Percentiles rank a stretch among this genome's conserved stretches.
These are phyloP conservation scores for Nyssa sinensis DNA, from an alignment of 148 eudicot genomes.

Conservation along the genomic window DNA sequence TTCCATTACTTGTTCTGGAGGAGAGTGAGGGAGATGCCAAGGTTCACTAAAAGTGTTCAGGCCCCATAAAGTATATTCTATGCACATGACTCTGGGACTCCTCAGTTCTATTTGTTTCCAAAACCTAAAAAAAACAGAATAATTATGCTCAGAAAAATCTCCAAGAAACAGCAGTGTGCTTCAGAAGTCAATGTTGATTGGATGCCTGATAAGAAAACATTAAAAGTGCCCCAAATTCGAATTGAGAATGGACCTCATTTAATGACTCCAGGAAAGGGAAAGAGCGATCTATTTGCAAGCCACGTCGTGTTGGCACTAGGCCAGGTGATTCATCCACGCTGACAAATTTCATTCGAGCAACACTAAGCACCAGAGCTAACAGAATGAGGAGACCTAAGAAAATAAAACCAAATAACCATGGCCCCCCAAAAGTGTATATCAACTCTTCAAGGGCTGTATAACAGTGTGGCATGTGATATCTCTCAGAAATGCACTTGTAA, in stretches of 20 bases:
- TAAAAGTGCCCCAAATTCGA: neutral
- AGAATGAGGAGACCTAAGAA: conserved; percentile 66
- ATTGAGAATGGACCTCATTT: conserved; percentile 61
- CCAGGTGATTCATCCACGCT: conserved; percentile 72
- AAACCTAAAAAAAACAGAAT: conserved; percentile 51
- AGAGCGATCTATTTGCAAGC: conserved; percentile 79
- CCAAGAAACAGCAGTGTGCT: neutral
- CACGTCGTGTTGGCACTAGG: conserved; percentile 63
- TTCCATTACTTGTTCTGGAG: conserved; percentile 88
- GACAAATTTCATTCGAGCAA: conserved; percentile 87
- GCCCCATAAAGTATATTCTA: conserved; percentile 88
- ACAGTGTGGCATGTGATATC: conserved; percentile 92
- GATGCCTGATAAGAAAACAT: neutral
- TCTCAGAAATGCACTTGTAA: conserved; percentile 90
- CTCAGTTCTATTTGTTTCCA: conserved; percentile 89
- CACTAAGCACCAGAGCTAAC: conserved; percentile 86
- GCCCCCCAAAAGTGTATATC: conserved; percentile 91
- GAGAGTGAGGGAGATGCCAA: conserved; percentile 95
- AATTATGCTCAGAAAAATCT: conserved; percentile 11
- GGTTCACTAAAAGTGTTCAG: conserved; percentile 94
- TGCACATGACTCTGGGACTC: conserved; percentile 90
- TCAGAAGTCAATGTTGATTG: neutral
- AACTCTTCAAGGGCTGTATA: conserved; percentile 92
- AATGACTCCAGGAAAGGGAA: conserved; percentile 96
- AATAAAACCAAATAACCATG: conserved; percentile 82